Percentiles rank a stretch among this genome's conserved stretches.
These are phyloP conservation scores for Aspergillus texensis DNA, from an alignment of 2,329 filamentous ascomycete genomes.

Conservation along the genomic window DNA sequence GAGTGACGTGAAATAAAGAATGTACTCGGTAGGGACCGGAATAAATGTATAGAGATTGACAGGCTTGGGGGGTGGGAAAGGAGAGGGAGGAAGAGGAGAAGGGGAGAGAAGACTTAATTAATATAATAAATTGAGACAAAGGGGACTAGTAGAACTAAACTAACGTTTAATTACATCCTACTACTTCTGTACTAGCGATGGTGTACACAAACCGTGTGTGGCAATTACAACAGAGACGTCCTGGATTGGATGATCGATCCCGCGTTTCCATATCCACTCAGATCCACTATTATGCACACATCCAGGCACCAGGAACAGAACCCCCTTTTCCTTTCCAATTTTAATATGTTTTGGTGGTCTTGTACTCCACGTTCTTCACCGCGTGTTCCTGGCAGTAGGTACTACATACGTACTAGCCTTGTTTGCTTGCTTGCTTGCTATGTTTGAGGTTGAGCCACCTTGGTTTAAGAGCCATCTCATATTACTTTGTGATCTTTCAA, in stretches of 20 bases:
- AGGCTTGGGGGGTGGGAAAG: conserved; percentile 18
- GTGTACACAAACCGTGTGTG: neutral
- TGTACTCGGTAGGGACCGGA: conserved; percentile 42
- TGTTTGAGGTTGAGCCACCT: neutral
- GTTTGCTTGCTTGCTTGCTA: neutral
- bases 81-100: conserved; percentile 18
- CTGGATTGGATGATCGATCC: neutral
- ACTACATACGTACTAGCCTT: neutral
- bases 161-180: neutral
- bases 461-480: neutral
- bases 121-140: conserved; percentile 12
- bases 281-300: neutral
- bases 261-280: neutral
- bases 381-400: neutral
- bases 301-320: neutral
- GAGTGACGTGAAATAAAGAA: conserved; percentile 35
- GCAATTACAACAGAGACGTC: neutral
- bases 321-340: neutral
- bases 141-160: conserved; percentile 1
- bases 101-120: conserved; percentile 8
- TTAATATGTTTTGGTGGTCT: neutral
- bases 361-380: conserved; percentile 2
- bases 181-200: neutral
- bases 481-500: neutral
- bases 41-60: conserved; percentile 46